Evolutionary conservation across 129 eudicot genomes (phyloP).

Genomic region (Artemisia annua): DNA sequence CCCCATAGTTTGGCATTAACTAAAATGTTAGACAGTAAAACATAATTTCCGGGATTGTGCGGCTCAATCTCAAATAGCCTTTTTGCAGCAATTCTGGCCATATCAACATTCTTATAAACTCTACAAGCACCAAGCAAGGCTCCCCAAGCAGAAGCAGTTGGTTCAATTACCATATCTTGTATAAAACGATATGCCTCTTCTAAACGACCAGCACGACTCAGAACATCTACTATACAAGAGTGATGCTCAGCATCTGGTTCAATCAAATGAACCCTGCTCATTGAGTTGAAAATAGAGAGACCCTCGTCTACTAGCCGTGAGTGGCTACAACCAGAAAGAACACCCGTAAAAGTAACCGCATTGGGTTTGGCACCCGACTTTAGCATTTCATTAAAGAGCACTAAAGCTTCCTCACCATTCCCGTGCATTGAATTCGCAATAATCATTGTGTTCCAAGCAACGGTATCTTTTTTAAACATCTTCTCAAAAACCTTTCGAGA

Average conservation of each 20-base stretch:
- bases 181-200: slow-evolving; percentile 66
- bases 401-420: slow-evolving; percentile 57
- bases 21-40: slow-evolving; percentile 60
- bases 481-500: slow-evolving; percentile 42
- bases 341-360: slow-evolving; percentile 73
- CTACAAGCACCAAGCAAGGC: slow-evolving; percentile 84
- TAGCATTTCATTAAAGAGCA: slow-evolving; percentile 49
- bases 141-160: slow-evolving; percentile 80
- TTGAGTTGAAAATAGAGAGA: slow-evolving; percentile 52
- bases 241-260: slow-evolving; percentile 80
- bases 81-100: slow-evolving; percentile 72
- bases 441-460: slow-evolving; percentile 82
- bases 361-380: slow-evolving; percentile 55
- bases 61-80: slow-evolving; percentile 78
- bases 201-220: slow-evolving; percentile 71
- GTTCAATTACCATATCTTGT: slow-evolving; percentile 59
- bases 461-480: slow-evolving; percentile 51
- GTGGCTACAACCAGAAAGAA: slow-evolving; percentile 82
- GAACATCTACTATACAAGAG: slow-evolving; percentile 74
- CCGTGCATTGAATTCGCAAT: slow-evolving; percentile 81
- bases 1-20: slow-evolving; percentile 73
- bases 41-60: slow-evolving; percentile 73
- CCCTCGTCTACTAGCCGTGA: slow-evolving; percentile 70
- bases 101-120: slow-evolving; percentile 68
- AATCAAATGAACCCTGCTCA: slow-evolving; percentile 51